Evolutionary conservation across 768 basidiomycete genomes (phyloP).

Genomic region (Tylopilus sp.): DNA sequence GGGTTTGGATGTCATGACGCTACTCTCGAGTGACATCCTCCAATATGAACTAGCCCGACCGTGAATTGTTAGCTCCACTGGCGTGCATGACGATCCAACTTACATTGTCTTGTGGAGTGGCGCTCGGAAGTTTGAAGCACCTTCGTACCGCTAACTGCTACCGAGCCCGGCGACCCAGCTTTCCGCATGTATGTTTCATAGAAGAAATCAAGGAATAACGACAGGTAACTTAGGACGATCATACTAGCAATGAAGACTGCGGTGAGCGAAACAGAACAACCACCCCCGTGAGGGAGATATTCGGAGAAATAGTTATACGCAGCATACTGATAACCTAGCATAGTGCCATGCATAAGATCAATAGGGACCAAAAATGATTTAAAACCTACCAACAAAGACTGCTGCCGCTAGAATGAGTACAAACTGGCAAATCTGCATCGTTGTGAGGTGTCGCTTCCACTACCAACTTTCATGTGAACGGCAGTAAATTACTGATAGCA

Average conservation of each 20-base stretch:
- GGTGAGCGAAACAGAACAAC: constrained; percentile 12
- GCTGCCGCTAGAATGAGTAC: constrained; percentile 11
- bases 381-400: constrained; percentile 13
- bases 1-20: not conserved
- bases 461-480: not conserved
- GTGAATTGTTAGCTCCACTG: not conserved
- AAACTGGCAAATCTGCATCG: constrained; percentile 23
- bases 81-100: not conserved
- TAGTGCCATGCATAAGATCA: not conserved
- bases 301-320: constrained; percentile 18
- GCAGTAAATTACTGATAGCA: not conserved
- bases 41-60: not conserved
- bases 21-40: not conserved
- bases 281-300: constrained; percentile 16
- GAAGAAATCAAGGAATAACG: constrained; percentile 24
- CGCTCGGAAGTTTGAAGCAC: not conserved
- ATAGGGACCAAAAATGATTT: not conserved
- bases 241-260: constrained; percentile 9
- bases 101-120: not conserved
- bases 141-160: not conserved
- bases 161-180: not conserved
- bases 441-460: constrained; percentile 27
- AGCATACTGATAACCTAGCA: constrained; percentile 17
- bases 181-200: constrained; percentile 14
- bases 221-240: constrained; percentile 17